phyloP scores from a whole-genome alignment of 2,329 filamentous ascomycete genomes.

The Fusarium vanettenii region DNA sequence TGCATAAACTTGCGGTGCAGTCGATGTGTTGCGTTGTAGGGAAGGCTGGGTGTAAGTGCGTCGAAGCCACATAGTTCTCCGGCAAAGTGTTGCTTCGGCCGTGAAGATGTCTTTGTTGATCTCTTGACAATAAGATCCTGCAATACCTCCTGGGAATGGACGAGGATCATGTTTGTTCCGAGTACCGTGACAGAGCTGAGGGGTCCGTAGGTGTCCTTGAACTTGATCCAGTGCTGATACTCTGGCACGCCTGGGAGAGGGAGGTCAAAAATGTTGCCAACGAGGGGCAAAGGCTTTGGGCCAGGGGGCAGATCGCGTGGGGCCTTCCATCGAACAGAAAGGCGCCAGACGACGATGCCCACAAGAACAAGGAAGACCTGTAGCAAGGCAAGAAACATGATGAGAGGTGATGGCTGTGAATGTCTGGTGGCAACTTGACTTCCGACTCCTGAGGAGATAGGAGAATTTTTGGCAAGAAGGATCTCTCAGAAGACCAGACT shows the following conservation, averaged over 20 bases:
- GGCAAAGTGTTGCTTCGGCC: constrained; percentile 41
- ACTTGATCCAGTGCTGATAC: constrained; percentile 55
- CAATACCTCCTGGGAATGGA: constrained; percentile 52
- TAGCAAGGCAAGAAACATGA: background rate
- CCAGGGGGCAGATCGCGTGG: constrained; percentile 56
- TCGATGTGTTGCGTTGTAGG: constrained; percentile 34
- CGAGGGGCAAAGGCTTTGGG: constrained; percentile 57
- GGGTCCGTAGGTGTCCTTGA: constrained; percentile 52
- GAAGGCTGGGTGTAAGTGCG: constrained; percentile 15
- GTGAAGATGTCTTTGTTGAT: constrained; percentile 47
- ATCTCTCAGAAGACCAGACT: background rate
- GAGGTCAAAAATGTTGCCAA: constrained; percentile 63
- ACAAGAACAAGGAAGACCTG: background rate
- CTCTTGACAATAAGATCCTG: constrained; percentile 52
- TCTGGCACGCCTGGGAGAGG: constrained; percentile 51
- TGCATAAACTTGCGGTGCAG: constrained; percentile 46
- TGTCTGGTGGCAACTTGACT: background rate
- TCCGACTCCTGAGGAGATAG: background rate
- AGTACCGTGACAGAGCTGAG: constrained; percentile 55
- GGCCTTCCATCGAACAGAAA: constrained; percentile 10
- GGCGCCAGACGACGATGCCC: constrained; percentile 9
- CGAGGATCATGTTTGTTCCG: constrained; percentile 53
- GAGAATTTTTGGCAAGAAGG: background rate
- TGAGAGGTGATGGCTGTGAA: background rate
- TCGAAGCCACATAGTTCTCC: constrained; percentile 41